A percentile compares a stretch with the other conserved stretches of the same genome.
phyloP scores from a whole-genome alignment of 352 stramenopile species.

The Pythium myriotylum region DNA sequence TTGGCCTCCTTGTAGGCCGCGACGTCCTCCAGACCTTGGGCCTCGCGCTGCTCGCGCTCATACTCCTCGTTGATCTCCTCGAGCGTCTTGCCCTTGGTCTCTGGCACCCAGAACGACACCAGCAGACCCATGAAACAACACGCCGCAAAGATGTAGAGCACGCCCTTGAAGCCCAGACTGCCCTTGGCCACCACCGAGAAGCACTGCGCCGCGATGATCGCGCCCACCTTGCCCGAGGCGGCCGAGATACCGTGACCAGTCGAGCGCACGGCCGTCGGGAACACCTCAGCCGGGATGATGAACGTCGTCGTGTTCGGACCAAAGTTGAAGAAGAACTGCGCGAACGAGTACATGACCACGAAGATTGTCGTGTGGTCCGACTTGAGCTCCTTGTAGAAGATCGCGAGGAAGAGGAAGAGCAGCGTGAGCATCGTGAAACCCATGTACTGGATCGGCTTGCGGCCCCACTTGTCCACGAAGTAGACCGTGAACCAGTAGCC shows the following conservation, averaged over 20 bases:
- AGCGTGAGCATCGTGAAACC: slow-evolving; percentile 48
- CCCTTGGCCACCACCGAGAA: slow-evolving; percentile 50
- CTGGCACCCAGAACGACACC: slow-evolving; percentile 54
- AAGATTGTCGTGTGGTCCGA: slow-evolving; percentile 38
- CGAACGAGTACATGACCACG: slow-evolving; percentile 55
- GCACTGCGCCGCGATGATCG: slow-evolving; percentile 51
- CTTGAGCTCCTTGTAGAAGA: slow-evolving; percentile 50
- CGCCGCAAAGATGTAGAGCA: slow-evolving; percentile 25
- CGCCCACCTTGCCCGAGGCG: slow-evolving; percentile 39
- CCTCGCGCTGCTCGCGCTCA: slow-evolving; percentile 11
- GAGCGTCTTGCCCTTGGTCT: too few relatives aligned
- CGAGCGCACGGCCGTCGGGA: slow-evolving; percentile 80
- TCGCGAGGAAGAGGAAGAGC: slow-evolving; percentile 52
- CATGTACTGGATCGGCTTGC: slow-evolving; percentile 56
- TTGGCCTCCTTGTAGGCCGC: slow-evolving; percentile 15
- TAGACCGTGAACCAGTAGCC: slow-evolving; percentile 72
- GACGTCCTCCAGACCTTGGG: neutral
- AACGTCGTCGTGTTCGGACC: slow-evolving; percentile 83
- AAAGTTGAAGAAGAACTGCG: slow-evolving; percentile 61
- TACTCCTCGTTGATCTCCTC: slow-evolving; percentile 32
- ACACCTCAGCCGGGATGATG: slow-evolving; percentile 84
- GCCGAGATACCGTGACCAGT: slow-evolving; percentile 81
- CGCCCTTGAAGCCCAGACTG: slow-evolving; percentile 44
- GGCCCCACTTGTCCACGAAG: slow-evolving; percentile 47
- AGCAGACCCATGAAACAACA: slow-evolving; percentile 51